These are phyloP conservation scores for Phytophthora kernoviae DNA, from an alignment of 352 stramenopile species.

Conservation along the genomic window DNA sequence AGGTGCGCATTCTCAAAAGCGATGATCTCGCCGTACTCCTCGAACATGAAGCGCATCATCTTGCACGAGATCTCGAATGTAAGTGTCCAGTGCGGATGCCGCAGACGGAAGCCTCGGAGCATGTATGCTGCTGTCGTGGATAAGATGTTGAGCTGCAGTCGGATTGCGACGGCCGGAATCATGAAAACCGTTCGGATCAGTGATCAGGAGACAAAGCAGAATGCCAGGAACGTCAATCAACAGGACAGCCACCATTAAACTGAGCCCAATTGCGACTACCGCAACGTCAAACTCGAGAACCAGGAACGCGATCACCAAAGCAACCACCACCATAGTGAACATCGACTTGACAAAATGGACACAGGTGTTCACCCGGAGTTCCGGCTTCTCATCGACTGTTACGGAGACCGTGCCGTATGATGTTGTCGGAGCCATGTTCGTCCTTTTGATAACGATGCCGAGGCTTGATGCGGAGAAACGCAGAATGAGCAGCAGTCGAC, in stretches of 20 bases:
- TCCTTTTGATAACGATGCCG: not conserved
- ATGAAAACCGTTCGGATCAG: constrained; percentile 15
- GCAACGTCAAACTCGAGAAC: constrained; percentile 7
- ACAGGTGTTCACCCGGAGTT: not conserved
- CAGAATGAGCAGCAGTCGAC: constrained; percentile 4
- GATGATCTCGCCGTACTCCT: constrained; percentile 31
- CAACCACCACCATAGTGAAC: constrained; percentile 1
- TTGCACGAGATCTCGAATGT: constrained; percentile 34
- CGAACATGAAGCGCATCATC: constrained; percentile 33
- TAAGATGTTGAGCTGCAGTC: constrained; percentile 18
- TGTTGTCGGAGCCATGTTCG: constrained; percentile 7
- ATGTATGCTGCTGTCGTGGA: constrained; percentile 9
- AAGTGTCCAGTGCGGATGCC: constrained; percentile 38
- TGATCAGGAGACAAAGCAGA: constrained; percentile 7
- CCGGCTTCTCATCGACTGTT: constrained; percentile 4
- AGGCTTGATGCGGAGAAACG: constrained; percentile 4
- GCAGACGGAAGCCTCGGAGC: constrained; percentile 20
- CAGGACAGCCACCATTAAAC: constrained; percentile 2
- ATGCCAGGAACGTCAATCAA: constrained; percentile 9
- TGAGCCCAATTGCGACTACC: not conserved
- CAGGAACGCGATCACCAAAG: constrained; percentile 6
- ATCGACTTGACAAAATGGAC: constrained; percentile 5
- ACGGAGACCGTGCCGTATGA: constrained; percentile 13
- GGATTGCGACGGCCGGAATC: constrained; percentile 8
- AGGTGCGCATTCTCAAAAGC: constrained; percentile 26